phyloP scores from a whole-genome alignment of 306 rosid species.

The Cucumis hystrix region DNA sequence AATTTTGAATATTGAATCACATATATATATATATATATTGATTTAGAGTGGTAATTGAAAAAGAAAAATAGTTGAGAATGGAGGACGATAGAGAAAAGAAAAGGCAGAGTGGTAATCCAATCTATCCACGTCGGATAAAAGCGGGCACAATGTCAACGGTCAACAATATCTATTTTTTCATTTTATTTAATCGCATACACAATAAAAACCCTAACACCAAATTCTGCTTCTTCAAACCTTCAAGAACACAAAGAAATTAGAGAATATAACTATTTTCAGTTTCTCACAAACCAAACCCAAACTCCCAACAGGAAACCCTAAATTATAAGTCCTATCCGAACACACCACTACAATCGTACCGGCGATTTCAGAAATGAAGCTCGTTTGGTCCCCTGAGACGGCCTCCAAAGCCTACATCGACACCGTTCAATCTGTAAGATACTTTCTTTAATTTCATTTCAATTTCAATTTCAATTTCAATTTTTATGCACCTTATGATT shows the following conservation, averaged over 20 bases:
- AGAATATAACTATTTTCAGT: not conserved
- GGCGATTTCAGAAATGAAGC: conserved; percentile 35
- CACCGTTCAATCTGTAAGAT: conserved; percentile 63
- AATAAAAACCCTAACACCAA: conserved; percentile 3
- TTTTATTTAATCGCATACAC: not conserved
- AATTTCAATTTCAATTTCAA: not conserved
- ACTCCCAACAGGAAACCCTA: not conserved
- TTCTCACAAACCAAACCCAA: not conserved
- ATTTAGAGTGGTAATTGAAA: not conserved
- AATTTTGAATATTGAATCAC: too few relatives aligned
- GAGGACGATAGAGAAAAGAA: not conserved
- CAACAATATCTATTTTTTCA: not conserved
- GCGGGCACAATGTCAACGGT: conserved; percentile 41
- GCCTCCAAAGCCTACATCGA: conserved; percentile 82
- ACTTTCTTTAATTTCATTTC: too few relatives aligned
- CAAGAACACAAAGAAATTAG: too few relatives aligned
- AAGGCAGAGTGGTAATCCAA: conserved; percentile 14
- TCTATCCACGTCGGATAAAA: conserved; percentile 28
- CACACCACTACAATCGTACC: not conserved
- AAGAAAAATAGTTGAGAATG: not conserved
- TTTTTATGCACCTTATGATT: not conserved
- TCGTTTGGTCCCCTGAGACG: conserved; percentile 81
- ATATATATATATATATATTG: too few relatives aligned
- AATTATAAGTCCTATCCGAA: not conserved
- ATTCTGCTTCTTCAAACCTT: not conserved